These are phyloP conservation scores for Aspergillus wentii DNA, from an alignment of 495 filamentous ascomycete genomes.

Conservation along the genomic window DNA sequence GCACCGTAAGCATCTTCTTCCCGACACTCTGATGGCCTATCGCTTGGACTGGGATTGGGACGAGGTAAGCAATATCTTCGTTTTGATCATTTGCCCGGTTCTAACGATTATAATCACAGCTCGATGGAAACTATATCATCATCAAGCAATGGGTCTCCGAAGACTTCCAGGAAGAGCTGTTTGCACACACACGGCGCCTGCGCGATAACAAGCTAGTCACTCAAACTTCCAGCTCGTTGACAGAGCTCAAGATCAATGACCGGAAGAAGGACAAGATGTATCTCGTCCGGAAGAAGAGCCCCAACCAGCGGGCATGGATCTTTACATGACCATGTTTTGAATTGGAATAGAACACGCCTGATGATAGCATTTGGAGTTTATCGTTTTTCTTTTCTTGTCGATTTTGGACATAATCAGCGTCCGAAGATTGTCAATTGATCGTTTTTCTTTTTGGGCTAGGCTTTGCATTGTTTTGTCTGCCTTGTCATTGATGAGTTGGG, in stretches of 20 bases:
- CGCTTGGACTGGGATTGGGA: conserved; percentile 49
- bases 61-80: conserved; percentile 31
- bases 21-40: conserved; percentile 43
- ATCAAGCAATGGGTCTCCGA: conserved; percentile 75
- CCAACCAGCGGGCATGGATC: conserved; percentile 26
- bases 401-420: background rate
- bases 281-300: conserved; percentile 61
- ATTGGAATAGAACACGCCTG: conserved; percentile 5
- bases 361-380: conserved; percentile 3
- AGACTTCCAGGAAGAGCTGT: conserved; percentile 67
- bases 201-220: conserved; percentile 48
- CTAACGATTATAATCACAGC: conserved; percentile 11
- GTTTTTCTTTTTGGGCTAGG: conserved; percentile 9
- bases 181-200: conserved; percentile 62
- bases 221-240: conserved; percentile 40
- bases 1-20: conserved; percentile 45
- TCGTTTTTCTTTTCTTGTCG: no score
- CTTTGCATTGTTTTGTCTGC: background rate
- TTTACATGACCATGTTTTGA: conserved; percentile 21
- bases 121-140: conserved; percentile 66
- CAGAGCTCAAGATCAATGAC: conserved; percentile 46
- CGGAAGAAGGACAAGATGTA: conserved; percentile 50
- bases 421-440: conserved; percentile 1
- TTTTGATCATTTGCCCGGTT: no score
- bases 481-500: background rate